Evolutionary conservation across 176 grass and related monocot genomes (phyloP).

Genomic region (Calamus simplicifolius): DNA sequence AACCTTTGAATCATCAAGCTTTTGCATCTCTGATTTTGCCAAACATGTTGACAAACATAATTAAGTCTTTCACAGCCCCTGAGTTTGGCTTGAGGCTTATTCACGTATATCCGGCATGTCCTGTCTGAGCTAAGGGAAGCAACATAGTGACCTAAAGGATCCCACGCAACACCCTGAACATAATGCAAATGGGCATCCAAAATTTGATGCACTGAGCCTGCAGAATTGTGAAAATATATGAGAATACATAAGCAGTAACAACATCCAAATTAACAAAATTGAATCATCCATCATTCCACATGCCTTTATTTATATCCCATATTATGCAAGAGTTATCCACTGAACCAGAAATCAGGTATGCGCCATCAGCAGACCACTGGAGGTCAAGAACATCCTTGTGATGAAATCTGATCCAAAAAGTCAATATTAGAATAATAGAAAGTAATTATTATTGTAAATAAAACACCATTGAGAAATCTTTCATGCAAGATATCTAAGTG

Average conservation of each 20-base stretch:
- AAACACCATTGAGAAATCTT: background rate
- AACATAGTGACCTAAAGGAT: constrained; percentile 82
- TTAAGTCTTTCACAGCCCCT: constrained; percentile 64
- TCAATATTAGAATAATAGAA: background rate
- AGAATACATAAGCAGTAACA: too few species aligned
- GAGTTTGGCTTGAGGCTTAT: constrained; percentile 73
- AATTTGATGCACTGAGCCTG: constrained; percentile 70
- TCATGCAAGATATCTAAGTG: constrained; percentile 1
- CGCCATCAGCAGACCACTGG: constrained; percentile 68
- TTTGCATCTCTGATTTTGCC: constrained; percentile 55
- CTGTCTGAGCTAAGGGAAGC: constrained; percentile 91
- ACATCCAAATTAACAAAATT: too few species aligned
- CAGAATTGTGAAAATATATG: constrained; percentile 3
- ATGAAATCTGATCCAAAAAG: constrained; percentile 64
- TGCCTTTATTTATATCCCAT: constrained; percentile 91
- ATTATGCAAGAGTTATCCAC: constrained; percentile 98
- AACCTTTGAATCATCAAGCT: constrained; percentile 74
- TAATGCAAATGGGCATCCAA: constrained; percentile 94
- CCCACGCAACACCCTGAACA: constrained; percentile 97
- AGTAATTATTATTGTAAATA: background rate
- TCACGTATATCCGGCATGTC: constrained; percentile 85
- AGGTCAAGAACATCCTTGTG: constrained; percentile 96
- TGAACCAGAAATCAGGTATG: constrained; percentile 75
- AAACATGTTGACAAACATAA: constrained; percentile 79
- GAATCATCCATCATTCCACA: background rate